These are phyloP conservation scores for Coemansia sp. DNA, from an alignment of 192 early-diverging fungal genomes.

Conservation along the genomic window DNA sequence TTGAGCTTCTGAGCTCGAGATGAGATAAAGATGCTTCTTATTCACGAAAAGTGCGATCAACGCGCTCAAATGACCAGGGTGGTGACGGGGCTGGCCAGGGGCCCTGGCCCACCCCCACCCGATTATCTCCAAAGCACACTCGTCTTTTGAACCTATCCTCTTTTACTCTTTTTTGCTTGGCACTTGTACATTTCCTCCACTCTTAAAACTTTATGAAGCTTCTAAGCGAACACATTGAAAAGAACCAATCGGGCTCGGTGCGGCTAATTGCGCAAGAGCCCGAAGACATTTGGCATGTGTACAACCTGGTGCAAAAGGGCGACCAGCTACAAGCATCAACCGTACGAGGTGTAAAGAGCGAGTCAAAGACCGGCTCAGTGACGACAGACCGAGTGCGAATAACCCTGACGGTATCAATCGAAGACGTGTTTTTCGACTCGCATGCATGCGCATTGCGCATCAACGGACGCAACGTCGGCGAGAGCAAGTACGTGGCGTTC, in stretches of 20 bases:
- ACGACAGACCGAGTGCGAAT: conserved; percentile 77
- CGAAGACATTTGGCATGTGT: conserved; percentile 99
- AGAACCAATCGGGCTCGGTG: conserved; percentile 77
- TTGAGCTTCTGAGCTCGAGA: too few species aligned
- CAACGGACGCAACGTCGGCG: conserved; percentile 79
- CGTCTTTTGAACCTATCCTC: background rate
- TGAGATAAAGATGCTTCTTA: too few species aligned
- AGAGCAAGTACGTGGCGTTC: conserved; percentile 90
- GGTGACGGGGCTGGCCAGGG: too few species aligned
- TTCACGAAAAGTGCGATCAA: too few species aligned
- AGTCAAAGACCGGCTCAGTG: conserved; percentile 84
- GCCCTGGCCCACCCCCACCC: too few species aligned
- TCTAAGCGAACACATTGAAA: conserved; percentile 68
- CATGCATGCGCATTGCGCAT: conserved; percentile 83
- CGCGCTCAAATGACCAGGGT: too few species aligned
- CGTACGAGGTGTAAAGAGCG: conserved; percentile 85
- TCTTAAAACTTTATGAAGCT: conserved; percentile 65
- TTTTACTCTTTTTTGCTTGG: background rate
- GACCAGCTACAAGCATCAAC: conserved; percentile 88
- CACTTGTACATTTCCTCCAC: background rate
- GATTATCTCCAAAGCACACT: background rate
- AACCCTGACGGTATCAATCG: conserved; percentile 81
- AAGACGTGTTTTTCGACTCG: conserved; percentile 87
- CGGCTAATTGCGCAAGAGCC: conserved; percentile 83
- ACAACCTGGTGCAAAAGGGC: conserved; percentile 80